Conservation (phyloP, 495 filamentous ascomycete species). For the Penicillium canariense region DNA sequence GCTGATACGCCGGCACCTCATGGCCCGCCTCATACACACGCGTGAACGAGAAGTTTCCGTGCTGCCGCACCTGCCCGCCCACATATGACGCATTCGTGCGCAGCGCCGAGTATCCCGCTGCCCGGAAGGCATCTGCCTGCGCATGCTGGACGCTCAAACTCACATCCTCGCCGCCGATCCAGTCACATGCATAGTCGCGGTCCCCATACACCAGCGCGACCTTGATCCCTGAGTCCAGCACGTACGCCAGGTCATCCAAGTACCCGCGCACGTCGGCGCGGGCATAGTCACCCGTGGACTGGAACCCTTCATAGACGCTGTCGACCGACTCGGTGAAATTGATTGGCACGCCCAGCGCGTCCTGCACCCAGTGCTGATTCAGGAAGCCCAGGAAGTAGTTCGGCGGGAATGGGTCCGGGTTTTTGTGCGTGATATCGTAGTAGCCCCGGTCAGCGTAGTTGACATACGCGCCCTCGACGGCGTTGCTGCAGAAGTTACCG, state of each 20-base stretch:
- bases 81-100: conserved; percentile 43
- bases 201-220: conserved; percentile 69
- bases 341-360: conserved; percentile 60
- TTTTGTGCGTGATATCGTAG: conserved; percentile 60
- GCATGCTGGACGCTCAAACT: conserved; percentile 42
- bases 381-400: conserved; percentile 62
- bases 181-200: conserved; percentile 58
- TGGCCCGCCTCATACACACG: conserved; percentile 61
- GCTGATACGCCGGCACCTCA: conserved; percentile 60
- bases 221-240: conserved; percentile 57
- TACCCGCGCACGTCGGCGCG: conserved; percentile 48
- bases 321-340: conserved; percentile 60
- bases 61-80: conserved; percentile 55
- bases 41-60: conserved; percentile 58
- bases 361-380: conserved; percentile 59
- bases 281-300: conserved; percentile 44
- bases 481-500: conserved; percentile 34
- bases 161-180: conserved; percentile 47
- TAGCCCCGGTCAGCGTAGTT: conserved; percentile 43
- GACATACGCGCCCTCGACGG: conserved; percentile 38
- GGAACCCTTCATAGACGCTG: conserved; percentile 53
- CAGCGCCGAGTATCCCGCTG: conserved; percentile 52
- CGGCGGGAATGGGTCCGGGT: conserved; percentile 61
- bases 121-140: conserved; percentile 38
- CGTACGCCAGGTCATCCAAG: conserved; percentile 49